A percentile compares a stretch with the other conserved stretches of the same genome.
Conservation (phyloP, 164 flowering plant species). For the Dillenia turbinata region DNA sequence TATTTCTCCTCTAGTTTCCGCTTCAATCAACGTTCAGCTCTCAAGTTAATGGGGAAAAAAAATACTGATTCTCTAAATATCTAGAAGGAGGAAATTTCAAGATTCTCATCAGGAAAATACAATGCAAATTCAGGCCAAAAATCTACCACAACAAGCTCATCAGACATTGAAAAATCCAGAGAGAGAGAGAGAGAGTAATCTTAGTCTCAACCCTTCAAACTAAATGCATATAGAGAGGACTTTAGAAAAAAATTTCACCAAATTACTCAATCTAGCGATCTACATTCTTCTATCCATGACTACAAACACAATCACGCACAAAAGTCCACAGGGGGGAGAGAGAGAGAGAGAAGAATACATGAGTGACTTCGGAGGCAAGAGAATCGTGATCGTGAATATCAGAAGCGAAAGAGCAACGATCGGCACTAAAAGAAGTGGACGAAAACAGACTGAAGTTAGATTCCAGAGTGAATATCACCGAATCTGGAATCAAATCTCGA, state of each 20-base stretch:
- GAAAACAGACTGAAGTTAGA: slow-evolving; percentile 67
- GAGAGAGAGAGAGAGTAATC: not conserved
- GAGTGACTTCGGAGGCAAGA: slow-evolving; percentile 44
- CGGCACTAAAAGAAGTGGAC: slow-evolving; percentile 71
- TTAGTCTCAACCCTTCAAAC: not conserved
- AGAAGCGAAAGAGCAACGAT: slow-evolving; percentile 75
- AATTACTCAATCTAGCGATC: not conserved
- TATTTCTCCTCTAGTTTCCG: not conserved
- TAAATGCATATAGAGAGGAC: not conserved
- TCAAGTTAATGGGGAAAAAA: not conserved
- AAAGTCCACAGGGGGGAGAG: no score
- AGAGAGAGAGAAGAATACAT: slow-evolving; percentile 21
- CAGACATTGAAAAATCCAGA: not conserved
- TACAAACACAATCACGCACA: not conserved
- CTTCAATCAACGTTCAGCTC: not conserved
- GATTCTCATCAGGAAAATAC: not conserved
- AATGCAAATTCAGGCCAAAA: not conserved
- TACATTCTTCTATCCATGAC: not conserved
- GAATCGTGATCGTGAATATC: slow-evolving; percentile 63
- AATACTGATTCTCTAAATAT: not conserved
- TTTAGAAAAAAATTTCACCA: not conserved
- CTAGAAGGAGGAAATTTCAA: not conserved
- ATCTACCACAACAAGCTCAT: not conserved
- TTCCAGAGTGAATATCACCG: slow-evolving; percentile 57
- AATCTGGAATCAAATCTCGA: slow-evolving; percentile 55